Evolutionary conservation across 441 rosid genomes (phyloP).

Genomic region (Populus hybrid): DNA sequence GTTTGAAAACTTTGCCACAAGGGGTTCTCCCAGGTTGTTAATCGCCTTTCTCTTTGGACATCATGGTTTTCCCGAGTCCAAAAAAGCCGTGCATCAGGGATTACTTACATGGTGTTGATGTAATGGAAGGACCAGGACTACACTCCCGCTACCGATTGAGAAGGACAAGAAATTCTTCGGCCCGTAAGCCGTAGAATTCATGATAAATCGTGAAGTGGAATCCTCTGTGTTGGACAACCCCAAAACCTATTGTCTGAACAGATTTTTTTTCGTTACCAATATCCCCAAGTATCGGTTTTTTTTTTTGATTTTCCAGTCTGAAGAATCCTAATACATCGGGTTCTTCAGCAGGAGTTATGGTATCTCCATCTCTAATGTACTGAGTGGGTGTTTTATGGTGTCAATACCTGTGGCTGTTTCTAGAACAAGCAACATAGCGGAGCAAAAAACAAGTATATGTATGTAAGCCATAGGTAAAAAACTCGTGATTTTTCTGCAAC

Average conservation of each 20-base stretch:
- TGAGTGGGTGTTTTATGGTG: not conserved
- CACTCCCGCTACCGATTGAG: not conserved
- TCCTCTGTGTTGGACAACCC: slow-evolving; percentile 3
- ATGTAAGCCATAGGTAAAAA: too few species aligned
- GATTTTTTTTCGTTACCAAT: not conserved
- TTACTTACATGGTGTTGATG: not conserved
- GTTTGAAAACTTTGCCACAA: not conserved
- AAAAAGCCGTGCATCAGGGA: too few species aligned
- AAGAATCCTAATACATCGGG: not conserved
- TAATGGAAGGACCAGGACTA: not conserved
- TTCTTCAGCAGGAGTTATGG: not conserved
- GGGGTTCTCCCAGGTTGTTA: not conserved
- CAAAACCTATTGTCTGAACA: not conserved
- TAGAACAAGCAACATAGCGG: too few species aligned
- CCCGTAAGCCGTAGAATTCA: not conserved
- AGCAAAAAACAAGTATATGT: too few species aligned
- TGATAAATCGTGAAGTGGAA: not conserved
- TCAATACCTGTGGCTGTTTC: too few species aligned
- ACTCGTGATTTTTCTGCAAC: too few species aligned
- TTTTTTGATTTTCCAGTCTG: not conserved
- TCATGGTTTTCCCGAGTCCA: too few species aligned
- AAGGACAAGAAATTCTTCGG: not conserved
- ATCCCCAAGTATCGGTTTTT: not conserved
- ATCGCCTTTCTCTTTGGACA: too few species aligned
- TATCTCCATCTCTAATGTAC: not conserved